Evolutionary conservation across 805 yeast species (phyloP).

Genomic region (Metahyphopichia silvanorum): DNA sequence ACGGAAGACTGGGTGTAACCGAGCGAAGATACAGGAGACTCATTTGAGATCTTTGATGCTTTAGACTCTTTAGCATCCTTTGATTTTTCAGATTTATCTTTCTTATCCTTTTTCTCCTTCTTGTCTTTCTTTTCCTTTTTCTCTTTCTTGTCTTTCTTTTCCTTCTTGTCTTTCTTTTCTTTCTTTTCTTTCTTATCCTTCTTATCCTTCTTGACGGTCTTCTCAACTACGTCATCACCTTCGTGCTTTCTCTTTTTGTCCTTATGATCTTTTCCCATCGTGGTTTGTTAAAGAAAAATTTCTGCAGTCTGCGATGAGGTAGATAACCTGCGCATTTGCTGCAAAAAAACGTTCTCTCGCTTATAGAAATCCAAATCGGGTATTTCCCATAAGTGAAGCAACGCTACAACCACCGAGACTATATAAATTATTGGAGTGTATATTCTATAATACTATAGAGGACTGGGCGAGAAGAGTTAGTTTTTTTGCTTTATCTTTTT

Average conservation of each 20-base stretch:
- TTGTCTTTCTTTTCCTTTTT: slow-evolving; percentile 26
- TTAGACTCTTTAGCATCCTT: slow-evolving; percentile 8
- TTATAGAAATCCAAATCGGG: no score
- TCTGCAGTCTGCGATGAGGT: not conserved
- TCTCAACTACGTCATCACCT: slow-evolving; percentile 8
- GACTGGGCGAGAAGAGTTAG: no score
- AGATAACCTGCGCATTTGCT: slow-evolving; percentile 1
- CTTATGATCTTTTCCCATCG: slow-evolving; percentile 13
- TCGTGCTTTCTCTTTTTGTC: slow-evolving; percentile 18
- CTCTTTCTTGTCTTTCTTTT: slow-evolving; percentile 23
- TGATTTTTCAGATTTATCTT: slow-evolving; percentile 14
- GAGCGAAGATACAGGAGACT: slow-evolving; percentile 9
- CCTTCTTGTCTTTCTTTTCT: slow-evolving; percentile 25
- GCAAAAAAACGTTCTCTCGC: not conserved
- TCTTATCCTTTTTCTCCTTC: slow-evolving; percentile 20
- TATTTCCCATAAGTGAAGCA: no score
- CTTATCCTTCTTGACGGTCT: slow-evolving; percentile 39
- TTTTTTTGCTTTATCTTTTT: no score
- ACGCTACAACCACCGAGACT: no score
- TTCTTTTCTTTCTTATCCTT: slow-evolving; percentile 33
- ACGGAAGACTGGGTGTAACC: slow-evolving; percentile 38
- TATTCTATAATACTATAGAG: no score
- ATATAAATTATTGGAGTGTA: no score
- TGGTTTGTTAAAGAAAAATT: no score
- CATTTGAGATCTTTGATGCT: slow-evolving; percentile 2